These are phyloP conservation scores for Talaromyces stipitatus DNA, from an alignment of 495 filamentous ascomycete species.

Conservation along the genomic window DNA sequence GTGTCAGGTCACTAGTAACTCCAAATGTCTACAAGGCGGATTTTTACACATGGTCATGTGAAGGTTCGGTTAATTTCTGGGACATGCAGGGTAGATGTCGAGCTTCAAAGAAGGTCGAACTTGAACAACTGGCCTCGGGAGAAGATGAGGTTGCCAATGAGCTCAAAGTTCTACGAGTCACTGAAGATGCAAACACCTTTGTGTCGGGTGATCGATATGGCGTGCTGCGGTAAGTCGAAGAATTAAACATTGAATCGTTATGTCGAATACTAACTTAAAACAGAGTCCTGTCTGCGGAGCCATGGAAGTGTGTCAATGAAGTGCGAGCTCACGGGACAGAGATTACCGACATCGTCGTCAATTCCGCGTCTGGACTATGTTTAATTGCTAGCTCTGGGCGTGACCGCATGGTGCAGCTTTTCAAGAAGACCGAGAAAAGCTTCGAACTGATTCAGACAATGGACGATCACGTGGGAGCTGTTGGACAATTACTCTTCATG, in stretches of 20 bases:
- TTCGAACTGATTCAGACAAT: constrained; percentile 64
- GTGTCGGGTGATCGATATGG: constrained; percentile 81
- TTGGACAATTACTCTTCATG: constrained; percentile 55
- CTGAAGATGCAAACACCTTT: constrained; percentile 52
- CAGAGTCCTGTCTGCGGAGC: constrained; percentile 38
- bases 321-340: constrained; percentile 82
- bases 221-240: constrained; percentile 55
- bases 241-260: not conserved
- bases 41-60: constrained; percentile 82
- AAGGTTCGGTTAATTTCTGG: constrained; percentile 78
- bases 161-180: constrained; percentile 59
- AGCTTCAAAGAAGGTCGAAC: constrained; percentile 52
- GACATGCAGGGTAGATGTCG: constrained; percentile 59
- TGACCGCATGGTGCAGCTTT: constrained; percentile 87
- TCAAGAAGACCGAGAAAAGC: constrained; percentile 47
- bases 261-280: constrained; percentile 13
- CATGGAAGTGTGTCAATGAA: constrained; percentile 47
- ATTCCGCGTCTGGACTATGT: constrained; percentile 22
- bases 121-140: constrained; percentile 54
- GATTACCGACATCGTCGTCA: constrained; percentile 71
- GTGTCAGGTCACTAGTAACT: constrained; percentile 54
- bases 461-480: constrained; percentile 69
- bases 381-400: constrained; percentile 75
- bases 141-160: constrained; percentile 65
- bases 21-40: constrained; percentile 52